phyloP scores from a whole-genome alignment of 2,329 filamentous ascomycete species.

The Byssoonygena ceratinophila region DNA sequence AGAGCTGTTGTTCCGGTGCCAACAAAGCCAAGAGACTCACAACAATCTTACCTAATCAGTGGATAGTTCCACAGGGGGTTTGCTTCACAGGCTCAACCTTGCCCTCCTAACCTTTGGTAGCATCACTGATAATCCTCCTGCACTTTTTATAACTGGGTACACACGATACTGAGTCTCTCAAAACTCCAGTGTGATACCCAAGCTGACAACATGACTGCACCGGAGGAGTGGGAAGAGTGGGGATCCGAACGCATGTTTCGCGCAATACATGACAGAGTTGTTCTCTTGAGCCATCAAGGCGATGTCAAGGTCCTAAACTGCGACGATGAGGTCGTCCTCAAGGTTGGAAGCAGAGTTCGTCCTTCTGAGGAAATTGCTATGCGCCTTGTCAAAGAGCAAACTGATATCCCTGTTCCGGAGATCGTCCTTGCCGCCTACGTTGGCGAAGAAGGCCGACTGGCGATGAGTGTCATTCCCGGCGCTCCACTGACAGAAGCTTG shows the following conservation, averaged over 20 bases:
- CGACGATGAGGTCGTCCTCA: constrained; percentile 13
- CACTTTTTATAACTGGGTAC: neutral
- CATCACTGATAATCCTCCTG: constrained; percentile 2
- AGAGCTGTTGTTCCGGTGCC: neutral
- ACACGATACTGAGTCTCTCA: neutral
- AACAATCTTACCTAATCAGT: neutral
- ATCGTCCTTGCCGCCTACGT: constrained; percentile 13
- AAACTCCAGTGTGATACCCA: constrained; percentile 1
- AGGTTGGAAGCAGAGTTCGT: constrained; percentile 11
- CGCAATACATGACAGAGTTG: constrained; percentile 10
- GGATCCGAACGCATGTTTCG: constrained; percentile 15
- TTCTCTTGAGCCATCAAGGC: constrained; percentile 13
- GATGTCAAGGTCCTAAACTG: constrained; percentile 11
- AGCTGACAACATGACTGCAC: constrained; percentile 1
- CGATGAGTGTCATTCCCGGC: constrained; percentile 19
- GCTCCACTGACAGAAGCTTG: constrained; percentile 16
- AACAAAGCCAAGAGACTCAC: neutral
- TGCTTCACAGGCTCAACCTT: no score
- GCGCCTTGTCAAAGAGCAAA: constrained; percentile 16
- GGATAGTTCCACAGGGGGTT: no score
- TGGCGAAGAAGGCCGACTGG: constrained; percentile 13
- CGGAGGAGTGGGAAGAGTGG: constrained; percentile 10
- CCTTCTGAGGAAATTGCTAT: constrained; percentile 13
- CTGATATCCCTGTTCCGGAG: constrained; percentile 19
- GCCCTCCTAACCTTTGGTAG: no score